Base-by-base conservation (phyloP, 2,329 filamentous ascomycete species). In the Microascus cirrosus region DNA sequence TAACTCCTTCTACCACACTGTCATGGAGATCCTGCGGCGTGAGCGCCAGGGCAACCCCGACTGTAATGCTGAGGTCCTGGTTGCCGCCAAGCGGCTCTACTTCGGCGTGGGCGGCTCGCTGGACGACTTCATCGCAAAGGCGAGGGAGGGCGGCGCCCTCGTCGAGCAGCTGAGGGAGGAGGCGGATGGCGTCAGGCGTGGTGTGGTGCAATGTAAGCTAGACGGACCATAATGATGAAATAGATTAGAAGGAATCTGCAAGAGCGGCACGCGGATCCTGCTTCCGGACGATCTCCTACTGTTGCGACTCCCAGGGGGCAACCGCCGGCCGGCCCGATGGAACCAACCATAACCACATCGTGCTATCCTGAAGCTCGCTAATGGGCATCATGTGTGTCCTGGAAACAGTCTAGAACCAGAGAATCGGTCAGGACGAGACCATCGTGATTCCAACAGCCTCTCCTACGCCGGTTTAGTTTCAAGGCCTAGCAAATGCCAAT, bases 91-190 rank as follows among this genome's bases (percentile, higher is more conserved):
- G 73, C 81, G 83, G 62, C 77, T 92, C 12, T 94, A 94, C 70
- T 94, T 94, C 70, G 89, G 89, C 2, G 89, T 94, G 5, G 89
- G 89, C 0, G 89, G 89, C 0, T 91, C 88, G 22, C 78, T 94
- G 24, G 86, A 90, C 67, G 88, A 89, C 62, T 90, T 94, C 63
- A 73, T 85, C 54, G 70, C 75, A 55, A 74, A 72, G 61, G 78
- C 82, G 50, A 72, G 72, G 58, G 71, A 67, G 0, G 74, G 74
- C 42, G 82, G 81, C 2, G 75, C 72, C 12, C 61, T 63, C 2
- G 77, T 86, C 39, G 69, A 74, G 48, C 73, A 75, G 54, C 62
- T 86, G 36, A 74, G 79, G 59, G 81, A 85, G 65, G 83, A 86
- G 66, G 73, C 74, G 0, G 79, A 82, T 53, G 83, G 83, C 1